These are phyloP conservation scores for Pyricularia sp. DNA, from an alignment of 2,329 filamentous ascomycete species.

Conservation along the genomic window DNA sequence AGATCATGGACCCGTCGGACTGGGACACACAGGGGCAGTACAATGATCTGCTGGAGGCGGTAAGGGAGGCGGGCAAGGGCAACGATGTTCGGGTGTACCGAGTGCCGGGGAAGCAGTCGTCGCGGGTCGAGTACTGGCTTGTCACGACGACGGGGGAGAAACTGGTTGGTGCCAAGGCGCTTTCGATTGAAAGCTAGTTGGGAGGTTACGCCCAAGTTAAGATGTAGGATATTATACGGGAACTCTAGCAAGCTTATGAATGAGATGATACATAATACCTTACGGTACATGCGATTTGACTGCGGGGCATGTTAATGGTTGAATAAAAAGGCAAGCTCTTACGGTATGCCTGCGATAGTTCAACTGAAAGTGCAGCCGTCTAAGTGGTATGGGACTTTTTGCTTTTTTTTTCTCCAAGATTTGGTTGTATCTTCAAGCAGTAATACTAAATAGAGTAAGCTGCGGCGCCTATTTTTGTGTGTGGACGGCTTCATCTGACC, in stretches of 20 bases:
- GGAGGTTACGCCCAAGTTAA: not conserved
- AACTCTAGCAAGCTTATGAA: not conserved
- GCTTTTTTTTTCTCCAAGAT: too few species aligned
- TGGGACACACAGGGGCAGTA: constrained; percentile 72
- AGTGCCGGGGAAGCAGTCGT: constrained; percentile 46
- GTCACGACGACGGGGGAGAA: constrained; percentile 50
- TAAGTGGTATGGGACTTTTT: too few species aligned
- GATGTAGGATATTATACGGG: not conserved
- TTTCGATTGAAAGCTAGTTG: constrained; percentile 62
- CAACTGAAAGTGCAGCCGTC: too few species aligned
- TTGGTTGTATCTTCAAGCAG: too few species aligned
- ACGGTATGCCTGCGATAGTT: too few species aligned
- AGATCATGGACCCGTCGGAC: constrained; percentile 56
- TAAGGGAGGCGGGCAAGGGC: constrained; percentile 52
- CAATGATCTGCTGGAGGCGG: constrained; percentile 56
- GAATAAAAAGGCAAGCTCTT: too few species aligned
- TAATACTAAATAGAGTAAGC: too few species aligned
- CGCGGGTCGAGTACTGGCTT: constrained; percentile 72
- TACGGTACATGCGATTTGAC: too few species aligned
- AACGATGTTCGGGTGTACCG: constrained; percentile 67
- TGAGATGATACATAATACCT: not conserved
- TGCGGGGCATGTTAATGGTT: too few species aligned
- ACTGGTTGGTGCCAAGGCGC: constrained; percentile 69
- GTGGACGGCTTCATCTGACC: not conserved
- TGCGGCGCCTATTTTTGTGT: not conserved